Conservation (phyloP, 306 rosid species). For the Cicer cuneatum region DNA sequence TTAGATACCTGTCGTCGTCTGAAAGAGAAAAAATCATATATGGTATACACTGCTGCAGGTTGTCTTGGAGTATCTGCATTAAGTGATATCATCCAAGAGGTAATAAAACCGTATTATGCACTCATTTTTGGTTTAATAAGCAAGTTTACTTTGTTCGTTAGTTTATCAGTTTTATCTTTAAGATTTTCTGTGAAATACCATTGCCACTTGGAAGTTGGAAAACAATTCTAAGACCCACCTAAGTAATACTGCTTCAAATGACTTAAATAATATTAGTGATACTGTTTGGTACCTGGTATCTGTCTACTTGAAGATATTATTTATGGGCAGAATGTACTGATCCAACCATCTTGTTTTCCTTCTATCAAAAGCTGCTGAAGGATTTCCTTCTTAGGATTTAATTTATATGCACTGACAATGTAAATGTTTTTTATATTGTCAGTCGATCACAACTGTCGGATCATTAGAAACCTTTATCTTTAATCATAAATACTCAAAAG, state of each 20-base stretch:
- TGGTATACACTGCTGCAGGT: slow-evolving; percentile 87
- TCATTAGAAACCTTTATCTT: too few relatives aligned
- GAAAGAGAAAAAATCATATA: slow-evolving; percentile 81
- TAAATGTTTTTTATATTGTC: too few relatives aligned
- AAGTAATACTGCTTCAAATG: slow-evolving; percentile 3
- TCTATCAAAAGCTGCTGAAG: slow-evolving; percentile 28
- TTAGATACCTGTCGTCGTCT: slow-evolving; percentile 64
- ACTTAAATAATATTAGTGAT: slow-evolving; percentile 10
- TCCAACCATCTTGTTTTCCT: slow-evolving; percentile 19
- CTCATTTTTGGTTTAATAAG: not conserved
- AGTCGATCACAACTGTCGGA: too few relatives aligned
- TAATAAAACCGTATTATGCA: slow-evolving; percentile 46
- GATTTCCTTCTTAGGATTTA: not conserved
- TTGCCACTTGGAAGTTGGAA: slow-evolving; percentile 17
- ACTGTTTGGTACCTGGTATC: slow-evolving; percentile 2
- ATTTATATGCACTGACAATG: too few relatives aligned
- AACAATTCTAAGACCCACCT: slow-evolving; percentile 7
- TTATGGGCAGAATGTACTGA: not conserved
- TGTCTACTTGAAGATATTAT: slow-evolving; percentile 32
- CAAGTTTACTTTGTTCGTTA: slow-evolving; percentile 11
- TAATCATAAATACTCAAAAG: too few relatives aligned
- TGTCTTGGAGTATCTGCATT: slow-evolving; percentile 82
- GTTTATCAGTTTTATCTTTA: slow-evolving; percentile 31
- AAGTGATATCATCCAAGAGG: slow-evolving; percentile 80
- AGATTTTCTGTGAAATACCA: slow-evolving; percentile 23